phyloP scores from a whole-genome alignment of 805 yeast species.

The Ogataea chonburiensis region DNA sequence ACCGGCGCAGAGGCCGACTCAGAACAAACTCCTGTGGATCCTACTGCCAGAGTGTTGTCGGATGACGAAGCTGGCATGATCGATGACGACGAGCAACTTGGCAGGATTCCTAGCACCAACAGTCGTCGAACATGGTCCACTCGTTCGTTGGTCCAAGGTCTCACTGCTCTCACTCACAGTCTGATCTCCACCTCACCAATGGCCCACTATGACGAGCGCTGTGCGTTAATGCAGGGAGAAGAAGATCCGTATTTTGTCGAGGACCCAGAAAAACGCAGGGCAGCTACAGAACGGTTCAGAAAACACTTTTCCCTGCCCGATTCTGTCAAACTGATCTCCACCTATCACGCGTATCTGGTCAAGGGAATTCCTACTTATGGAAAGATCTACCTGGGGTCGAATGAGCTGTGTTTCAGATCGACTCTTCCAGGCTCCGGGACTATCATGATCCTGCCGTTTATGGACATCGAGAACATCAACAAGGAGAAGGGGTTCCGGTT shows the following conservation, averaged over 20 bases:
- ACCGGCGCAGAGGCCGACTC: neutral
- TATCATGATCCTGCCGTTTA: constrained; percentile 76
- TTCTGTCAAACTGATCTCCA: constrained; percentile 53
- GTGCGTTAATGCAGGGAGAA: constrained; percentile 38
- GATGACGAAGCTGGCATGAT: constrained; percentile 8
- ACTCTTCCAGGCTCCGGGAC: constrained; percentile 75
- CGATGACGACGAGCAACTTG: constrained; percentile 5
- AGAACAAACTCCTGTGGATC: neutral
- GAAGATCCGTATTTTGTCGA: constrained; percentile 52
- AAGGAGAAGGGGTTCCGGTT: constrained; percentile 69
- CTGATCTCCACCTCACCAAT: constrained; percentile 25
- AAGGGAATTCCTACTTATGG: constrained; percentile 81
- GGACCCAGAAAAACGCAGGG: constrained; percentile 41
- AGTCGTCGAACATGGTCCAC: constrained; percentile 25
- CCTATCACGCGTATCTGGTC: constrained; percentile 68
- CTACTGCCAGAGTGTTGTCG: neutral
- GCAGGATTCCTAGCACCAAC: constrained; percentile 3
- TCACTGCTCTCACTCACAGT: constrained; percentile 28
- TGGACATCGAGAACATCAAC: constrained; percentile 67
- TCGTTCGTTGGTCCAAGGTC: constrained; percentile 31
- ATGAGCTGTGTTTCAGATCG: constrained; percentile 75
- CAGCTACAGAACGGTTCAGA: constrained; percentile 58
- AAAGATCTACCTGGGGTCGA: constrained; percentile 68
- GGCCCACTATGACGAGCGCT: constrained; percentile 53
- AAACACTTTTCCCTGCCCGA: constrained; percentile 62